Percentiles rank a stretch among this genome's conserved stretches.
Conservation (phyloP, 2,329 filamentous ascomycete species). For the Trichoderma aggressivum region DNA sequence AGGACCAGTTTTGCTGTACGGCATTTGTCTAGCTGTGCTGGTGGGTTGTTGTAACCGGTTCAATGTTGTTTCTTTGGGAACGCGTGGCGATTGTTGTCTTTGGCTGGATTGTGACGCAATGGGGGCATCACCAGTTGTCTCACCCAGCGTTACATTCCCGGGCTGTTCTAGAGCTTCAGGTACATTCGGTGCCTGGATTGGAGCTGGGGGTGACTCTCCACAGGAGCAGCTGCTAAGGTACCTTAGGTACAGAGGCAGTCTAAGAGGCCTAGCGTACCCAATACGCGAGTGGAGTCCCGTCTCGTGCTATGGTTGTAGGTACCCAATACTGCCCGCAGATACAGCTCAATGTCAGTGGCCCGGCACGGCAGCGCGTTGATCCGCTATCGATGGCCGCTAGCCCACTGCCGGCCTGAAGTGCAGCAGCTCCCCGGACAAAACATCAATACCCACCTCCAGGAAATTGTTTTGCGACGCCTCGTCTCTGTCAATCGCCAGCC, state of each 20-base stretch:
- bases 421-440: constrained; percentile 4
- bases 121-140: constrained; percentile 17
- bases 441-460: constrained; percentile 13
- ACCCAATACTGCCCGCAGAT: background rate
- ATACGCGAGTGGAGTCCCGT: background rate
- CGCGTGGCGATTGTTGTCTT: constrained; percentile 11
- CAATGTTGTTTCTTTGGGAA: constrained; percentile 12
- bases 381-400: constrained; percentile 19
- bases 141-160: constrained; percentile 6
- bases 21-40: background rate
- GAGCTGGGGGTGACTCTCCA: background rate
- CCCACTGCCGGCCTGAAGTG: constrained; percentile 8
- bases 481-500: background rate
- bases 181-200: constrained; percentile 4
- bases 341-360: background rate
- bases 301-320: background rate
- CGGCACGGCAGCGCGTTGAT: constrained; percentile 25
- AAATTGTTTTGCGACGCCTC: constrained; percentile 17
- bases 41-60: background rate
- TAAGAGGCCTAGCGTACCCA: background rate
- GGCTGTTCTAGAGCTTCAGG: constrained; percentile 17
- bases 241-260: background rate
- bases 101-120: constrained; percentile 23
- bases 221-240: constrained; percentile 1
- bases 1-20: background rate